Conservation (phyloP, 2,329 filamentous ascomycete species). For the Simplicillium aogashimaense region DNA sequence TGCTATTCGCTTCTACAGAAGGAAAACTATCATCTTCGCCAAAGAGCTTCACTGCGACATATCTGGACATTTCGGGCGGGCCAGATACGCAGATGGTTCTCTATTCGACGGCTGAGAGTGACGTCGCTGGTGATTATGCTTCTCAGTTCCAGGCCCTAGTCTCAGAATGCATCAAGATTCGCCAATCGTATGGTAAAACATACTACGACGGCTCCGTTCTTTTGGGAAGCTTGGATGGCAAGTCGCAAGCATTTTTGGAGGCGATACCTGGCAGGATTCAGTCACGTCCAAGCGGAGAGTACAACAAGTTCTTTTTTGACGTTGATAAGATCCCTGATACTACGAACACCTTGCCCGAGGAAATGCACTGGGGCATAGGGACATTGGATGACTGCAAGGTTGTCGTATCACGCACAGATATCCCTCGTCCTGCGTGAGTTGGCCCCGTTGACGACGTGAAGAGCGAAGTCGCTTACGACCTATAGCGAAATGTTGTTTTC, state of each 20-base stretch:
- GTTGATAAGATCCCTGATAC: constrained; percentile 30
- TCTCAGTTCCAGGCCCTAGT: constrained; percentile 22
- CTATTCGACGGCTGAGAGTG: constrained; percentile 42
- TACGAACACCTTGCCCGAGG: constrained; percentile 25
- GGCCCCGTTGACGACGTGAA: not conserved
- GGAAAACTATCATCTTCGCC: constrained; percentile 1
- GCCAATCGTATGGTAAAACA: constrained; percentile 20
- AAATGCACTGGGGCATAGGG: constrained; percentile 46
- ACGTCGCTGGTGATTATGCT: constrained; percentile 15
- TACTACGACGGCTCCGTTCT: constrained; percentile 5
- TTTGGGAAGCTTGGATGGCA: constrained; percentile 3
- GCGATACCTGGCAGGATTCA: constrained; percentile 14
- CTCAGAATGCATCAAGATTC: constrained; percentile 16
- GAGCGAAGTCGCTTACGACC: too few relatives aligned
- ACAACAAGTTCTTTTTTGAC: constrained; percentile 51
- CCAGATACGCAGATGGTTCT: constrained; percentile 59
- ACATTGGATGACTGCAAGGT: constrained; percentile 41
- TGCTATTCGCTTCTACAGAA: constrained; percentile 25
- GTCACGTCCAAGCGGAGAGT: constrained; percentile 18
- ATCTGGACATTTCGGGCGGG: constrained; percentile 48
- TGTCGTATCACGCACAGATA: constrained; percentile 43
- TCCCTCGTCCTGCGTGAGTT: constrained; percentile 43
- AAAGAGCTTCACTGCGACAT: constrained; percentile 41
- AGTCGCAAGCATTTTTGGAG: constrained; percentile 2
- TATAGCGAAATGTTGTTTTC: constrained; percentile 28